Percentiles rank a stretch among this genome's conserved stretches.
Evolutionary conservation across 805 yeast genomes (phyloP).

Genomic region (Wickerhamiella alocasiicola): DNA sequence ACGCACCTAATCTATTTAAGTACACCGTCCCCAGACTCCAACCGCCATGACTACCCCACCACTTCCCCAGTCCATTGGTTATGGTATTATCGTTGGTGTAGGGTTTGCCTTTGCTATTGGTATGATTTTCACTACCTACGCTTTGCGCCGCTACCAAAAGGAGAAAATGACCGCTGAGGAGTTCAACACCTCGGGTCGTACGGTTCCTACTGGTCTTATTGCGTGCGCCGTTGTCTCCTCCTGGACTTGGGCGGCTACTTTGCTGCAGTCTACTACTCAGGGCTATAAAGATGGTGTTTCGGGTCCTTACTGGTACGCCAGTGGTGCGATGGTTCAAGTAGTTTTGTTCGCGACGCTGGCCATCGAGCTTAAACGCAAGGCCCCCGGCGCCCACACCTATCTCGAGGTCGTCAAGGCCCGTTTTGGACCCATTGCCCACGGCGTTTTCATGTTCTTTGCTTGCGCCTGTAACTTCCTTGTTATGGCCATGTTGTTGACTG

Average conservation of each 20-base stretch:
- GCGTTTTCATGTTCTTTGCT: slow-evolving; percentile 52
- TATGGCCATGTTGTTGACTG: slow-evolving; percentile 83
- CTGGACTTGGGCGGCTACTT: slow-evolving; percentile 90
- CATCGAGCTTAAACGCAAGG: slow-evolving; percentile 75
- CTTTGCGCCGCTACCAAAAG: slow-evolving; percentile 64
- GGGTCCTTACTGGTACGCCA: slow-evolving; percentile 75
- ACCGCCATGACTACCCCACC: slow-evolving; percentile 3
- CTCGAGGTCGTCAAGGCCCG: slow-evolving; percentile 72
- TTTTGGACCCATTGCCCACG: slow-evolving; percentile 68
- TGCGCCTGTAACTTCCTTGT: slow-evolving; percentile 79
- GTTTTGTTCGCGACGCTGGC: slow-evolving; percentile 77
- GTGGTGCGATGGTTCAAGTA: slow-evolving; percentile 86
- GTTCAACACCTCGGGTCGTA: slow-evolving; percentile 84
- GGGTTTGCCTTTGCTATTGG: slow-evolving; percentile 54
- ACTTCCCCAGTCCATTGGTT: slow-evolving; percentile 70
- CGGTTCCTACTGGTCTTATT: slow-evolving; percentile 72
- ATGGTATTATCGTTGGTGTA: slow-evolving; percentile 79
- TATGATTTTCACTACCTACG: slow-evolving; percentile 63
- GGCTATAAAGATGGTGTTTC: slow-evolving; percentile 66
- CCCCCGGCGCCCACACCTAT: slow-evolving; percentile 87
- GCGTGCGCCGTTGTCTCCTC: slow-evolving; percentile 85
- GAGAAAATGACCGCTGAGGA: slow-evolving; percentile 89
- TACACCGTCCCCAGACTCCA: no score
- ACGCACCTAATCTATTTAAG: no score
- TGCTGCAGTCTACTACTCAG: slow-evolving; percentile 63